Evolutionary conservation across 2,329 filamentous ascomycete species (phyloP).

Genomic region (Rosellinia necatrix): DNA sequence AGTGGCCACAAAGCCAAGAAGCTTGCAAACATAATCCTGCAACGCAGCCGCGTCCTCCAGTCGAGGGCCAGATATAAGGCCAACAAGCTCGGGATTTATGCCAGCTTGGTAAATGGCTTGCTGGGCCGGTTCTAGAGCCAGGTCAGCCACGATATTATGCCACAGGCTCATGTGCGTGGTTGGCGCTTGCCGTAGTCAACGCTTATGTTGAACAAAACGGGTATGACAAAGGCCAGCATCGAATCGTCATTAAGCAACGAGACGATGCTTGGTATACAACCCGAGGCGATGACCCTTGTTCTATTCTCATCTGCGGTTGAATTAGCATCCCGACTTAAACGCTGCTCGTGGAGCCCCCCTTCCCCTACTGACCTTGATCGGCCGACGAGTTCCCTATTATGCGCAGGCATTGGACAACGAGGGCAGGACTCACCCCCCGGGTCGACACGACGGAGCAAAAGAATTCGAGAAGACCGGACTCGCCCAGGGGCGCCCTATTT

Average conservation of each 20-base stretch:
- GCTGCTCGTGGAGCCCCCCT: neutral
- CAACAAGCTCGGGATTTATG: slow-evolving; percentile 55
- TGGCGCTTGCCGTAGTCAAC: slow-evolving; percentile 62
- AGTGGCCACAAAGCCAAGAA: slow-evolving; percentile 57
- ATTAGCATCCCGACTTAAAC: slow-evolving; percentile 6
- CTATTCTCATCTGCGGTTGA: slow-evolving; percentile 60
- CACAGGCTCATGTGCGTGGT: neutral
- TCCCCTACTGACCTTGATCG: slow-evolving; percentile 54
- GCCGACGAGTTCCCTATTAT: slow-evolving; percentile 67
- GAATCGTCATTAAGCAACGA: slow-evolving; percentile 52
- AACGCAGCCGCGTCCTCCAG: slow-evolving; percentile 49
- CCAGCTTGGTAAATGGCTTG: slow-evolving; percentile 56
- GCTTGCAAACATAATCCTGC: slow-evolving; percentile 60
- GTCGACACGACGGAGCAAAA: slow-evolving; percentile 54
- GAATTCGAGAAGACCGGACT: slow-evolving; percentile 62
- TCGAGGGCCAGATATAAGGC: slow-evolving; percentile 53
- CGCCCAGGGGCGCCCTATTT: slow-evolving; percentile 62
- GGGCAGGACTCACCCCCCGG: slow-evolving; percentile 45
- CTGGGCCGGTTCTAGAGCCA: slow-evolving; percentile 59
- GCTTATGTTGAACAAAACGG: slow-evolving; percentile 66
- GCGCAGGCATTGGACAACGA: slow-evolving; percentile 61
- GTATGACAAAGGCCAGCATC: slow-evolving; percentile 57
- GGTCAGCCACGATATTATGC: slow-evolving; percentile 27
- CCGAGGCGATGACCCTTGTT: slow-evolving; percentile 56
- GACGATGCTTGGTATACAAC: slow-evolving; percentile 54